Evolutionary conservation across 1,284 basidiomycete species (phyloP).

Genomic region (Trametes polyzona): DNA sequence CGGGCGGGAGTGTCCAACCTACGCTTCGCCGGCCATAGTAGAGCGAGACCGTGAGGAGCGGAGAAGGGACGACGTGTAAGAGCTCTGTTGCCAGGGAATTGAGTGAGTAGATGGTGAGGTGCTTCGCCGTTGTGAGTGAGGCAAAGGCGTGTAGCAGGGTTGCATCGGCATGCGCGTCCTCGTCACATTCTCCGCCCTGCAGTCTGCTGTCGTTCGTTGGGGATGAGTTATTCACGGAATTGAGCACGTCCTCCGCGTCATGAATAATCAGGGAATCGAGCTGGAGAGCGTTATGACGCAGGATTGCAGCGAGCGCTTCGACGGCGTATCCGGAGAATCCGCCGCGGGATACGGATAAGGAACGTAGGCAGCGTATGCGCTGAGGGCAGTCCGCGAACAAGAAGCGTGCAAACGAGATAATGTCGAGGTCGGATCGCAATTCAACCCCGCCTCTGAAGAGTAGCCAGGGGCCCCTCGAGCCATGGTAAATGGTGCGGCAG

Average conservation of each 20-base stretch:
- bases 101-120: slow-evolving; percentile 8
- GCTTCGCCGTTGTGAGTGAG: slow-evolving; percentile 1
- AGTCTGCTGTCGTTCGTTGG: background rate
- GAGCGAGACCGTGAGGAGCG: slow-evolving; percentile 10
- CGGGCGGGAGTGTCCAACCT: background rate
- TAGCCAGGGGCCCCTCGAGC: slow-evolving; percentile 4
- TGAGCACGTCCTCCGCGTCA: slow-evolving; percentile 11
- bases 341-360: slow-evolving; percentile 3
- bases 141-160: slow-evolving; percentile 2
- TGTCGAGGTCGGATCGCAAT: background rate
- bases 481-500: slow-evolving; percentile 7
- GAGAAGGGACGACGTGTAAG: background rate
- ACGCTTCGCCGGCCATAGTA: background rate
- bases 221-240: background rate
- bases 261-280: slow-evolving; percentile 6
- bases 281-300: slow-evolving; percentile 1
- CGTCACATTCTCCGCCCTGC: too few relatives aligned
- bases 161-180: too few relatives aligned
- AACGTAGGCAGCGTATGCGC: background rate
- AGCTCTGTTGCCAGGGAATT: background rate
- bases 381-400: background rate
- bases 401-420: slow-evolving; percentile 14
- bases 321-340: background rate
- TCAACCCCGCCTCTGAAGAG: slow-evolving; percentile 9
- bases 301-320: background rate